Percentiles rank a stretch among this genome's conserved stretches.
phyloP scores from a whole-genome alignment of 1,139 yeast genomes.

The Barnettozyma hawaiiensis region DNA sequence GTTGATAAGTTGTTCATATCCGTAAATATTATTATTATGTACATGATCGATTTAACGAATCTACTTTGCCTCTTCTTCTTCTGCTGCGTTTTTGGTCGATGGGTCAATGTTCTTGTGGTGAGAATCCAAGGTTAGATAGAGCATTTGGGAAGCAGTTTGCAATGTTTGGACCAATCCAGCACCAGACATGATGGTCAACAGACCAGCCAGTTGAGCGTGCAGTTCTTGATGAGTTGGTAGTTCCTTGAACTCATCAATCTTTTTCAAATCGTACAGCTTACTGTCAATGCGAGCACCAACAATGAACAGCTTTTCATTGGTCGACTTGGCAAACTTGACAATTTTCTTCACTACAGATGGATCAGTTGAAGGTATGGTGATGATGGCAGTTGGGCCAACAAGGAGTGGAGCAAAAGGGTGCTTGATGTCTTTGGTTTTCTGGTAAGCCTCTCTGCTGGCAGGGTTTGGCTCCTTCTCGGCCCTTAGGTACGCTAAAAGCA shows the following conservation, averaged over 20 bases:
- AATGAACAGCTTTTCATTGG: constrained; percentile 69
- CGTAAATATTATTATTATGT: not conserved
- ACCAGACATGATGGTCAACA: constrained; percentile 78
- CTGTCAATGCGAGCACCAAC: constrained; percentile 82
- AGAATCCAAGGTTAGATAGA: constrained; percentile 70
- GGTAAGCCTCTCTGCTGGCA: constrained; percentile 52
- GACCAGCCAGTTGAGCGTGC: constrained; percentile 81
- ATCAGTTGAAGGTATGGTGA: constrained; percentile 60
- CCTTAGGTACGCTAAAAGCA: constrained; percentile 73
- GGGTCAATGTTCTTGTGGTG: constrained; percentile 34
- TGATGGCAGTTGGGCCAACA: constrained; percentile 83
- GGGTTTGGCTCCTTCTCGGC: constrained; percentile 70
- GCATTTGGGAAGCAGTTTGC: constrained; percentile 56
- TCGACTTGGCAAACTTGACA: constrained; percentile 51
- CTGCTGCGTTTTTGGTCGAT: constrained; percentile 12
- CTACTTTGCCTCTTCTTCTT: constrained; percentile 6
- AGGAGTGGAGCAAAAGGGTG: constrained; percentile 72
- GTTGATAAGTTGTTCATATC: not conserved
- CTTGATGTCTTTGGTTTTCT: constrained; percentile 36
- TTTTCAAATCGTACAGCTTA: constrained; percentile 45
- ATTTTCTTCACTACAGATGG: constrained; percentile 63
- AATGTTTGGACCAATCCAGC: constrained; percentile 83
- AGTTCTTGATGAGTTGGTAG: constrained; percentile 68
- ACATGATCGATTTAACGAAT: not conserved
- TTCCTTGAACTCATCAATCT: constrained; percentile 59